Base-by-base conservation (phyloP, 441 rosid species). In the Melastoma candidum region DNA sequence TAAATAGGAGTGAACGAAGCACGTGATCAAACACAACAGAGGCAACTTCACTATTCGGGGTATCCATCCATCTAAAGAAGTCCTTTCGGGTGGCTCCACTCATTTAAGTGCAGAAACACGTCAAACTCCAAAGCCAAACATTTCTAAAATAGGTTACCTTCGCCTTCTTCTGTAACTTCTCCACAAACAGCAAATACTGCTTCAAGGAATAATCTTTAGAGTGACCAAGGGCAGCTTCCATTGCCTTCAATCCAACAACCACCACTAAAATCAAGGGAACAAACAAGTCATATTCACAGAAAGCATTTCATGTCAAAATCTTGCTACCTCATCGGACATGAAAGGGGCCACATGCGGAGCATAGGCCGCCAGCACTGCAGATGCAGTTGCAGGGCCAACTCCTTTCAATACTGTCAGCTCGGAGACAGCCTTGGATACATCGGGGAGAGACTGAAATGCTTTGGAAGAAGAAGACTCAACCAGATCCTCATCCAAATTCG, bases 321-420 rank as follows among this genome's bases (percentile, higher is more conserved):
- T 47, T 48, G 45, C 12, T 49, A 90, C 97, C 87, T 87, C 96
- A 57, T 90, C 92, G 27, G 95, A 87, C 96, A 87, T 87, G 63
- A 84, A 87, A 0, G 96, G 92, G 4, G 85, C 89, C 53, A 79
- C 60, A 47, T 77, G 79, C 8, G 93, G 97, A 1, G 96, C 87
- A 46, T 74, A 90, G 61, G 96, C 93, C 57, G 97, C 92, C 17
- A 84, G 63, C 70, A 90, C 69, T 26, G 96, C 97, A 2, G 96
- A 90, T 7, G 96, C 96, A 0, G 95, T 85, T 4, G 98, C 98
- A 5, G 96, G 85, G 54, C 96, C 95, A 2, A 87, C 84, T 11
- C 98, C 98, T 74, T 85, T 90, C 71, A 90, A 65, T 9, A 87
- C 83, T 2, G 85, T 81, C 13, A 90, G 90, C 70, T 74, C 80